Conservation (phyloP, 371 early-diverging fungal genomes). For the Haplosporangium sp. region DNA sequence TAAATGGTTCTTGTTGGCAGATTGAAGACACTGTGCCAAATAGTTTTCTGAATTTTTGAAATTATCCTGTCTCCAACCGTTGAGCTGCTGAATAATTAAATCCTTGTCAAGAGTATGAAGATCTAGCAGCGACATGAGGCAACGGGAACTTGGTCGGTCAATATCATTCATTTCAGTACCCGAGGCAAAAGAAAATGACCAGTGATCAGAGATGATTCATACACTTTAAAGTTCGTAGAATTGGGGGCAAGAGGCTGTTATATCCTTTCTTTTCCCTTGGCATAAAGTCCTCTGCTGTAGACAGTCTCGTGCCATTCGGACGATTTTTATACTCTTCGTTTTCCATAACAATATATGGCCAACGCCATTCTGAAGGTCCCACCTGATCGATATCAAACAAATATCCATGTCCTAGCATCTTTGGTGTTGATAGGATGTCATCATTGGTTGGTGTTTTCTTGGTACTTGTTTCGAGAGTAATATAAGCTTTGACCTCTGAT, state of each 20-base stretch:
- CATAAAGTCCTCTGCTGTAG: constrained; percentile 10
- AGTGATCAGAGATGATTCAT: not conserved
- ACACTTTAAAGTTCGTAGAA: constrained; percentile 26
- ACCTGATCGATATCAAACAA: constrained; percentile 4
- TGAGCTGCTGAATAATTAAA: not conserved
- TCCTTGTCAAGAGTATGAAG: constrained; percentile 16
- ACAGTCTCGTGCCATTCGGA: not conserved
- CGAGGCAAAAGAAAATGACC: too few relatives aligned
- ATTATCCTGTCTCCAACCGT: too few relatives aligned
- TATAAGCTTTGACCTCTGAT: constrained; percentile 30
- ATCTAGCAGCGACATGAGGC: not conserved
- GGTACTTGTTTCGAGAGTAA: not conserved
- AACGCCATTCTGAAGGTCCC: constrained; percentile 25
- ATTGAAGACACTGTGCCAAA: constrained; percentile 5
- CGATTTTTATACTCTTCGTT: not conserved
- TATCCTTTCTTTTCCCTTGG: constrained; percentile 24
- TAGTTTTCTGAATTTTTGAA: not conserved
- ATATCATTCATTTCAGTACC: too few relatives aligned
- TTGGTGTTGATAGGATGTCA: constrained; percentile 15
- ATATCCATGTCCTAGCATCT: constrained; percentile 37
- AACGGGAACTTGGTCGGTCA: too few relatives aligned
- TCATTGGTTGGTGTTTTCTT: not conserved
- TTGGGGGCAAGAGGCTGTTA: constrained; percentile 4
- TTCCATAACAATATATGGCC: constrained; percentile 43
- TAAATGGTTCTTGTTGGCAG: constrained; percentile 16